Evolutionary conservation across 805 yeast genomes (phyloP).

Genomic region (Candida wancherniae): DNA sequence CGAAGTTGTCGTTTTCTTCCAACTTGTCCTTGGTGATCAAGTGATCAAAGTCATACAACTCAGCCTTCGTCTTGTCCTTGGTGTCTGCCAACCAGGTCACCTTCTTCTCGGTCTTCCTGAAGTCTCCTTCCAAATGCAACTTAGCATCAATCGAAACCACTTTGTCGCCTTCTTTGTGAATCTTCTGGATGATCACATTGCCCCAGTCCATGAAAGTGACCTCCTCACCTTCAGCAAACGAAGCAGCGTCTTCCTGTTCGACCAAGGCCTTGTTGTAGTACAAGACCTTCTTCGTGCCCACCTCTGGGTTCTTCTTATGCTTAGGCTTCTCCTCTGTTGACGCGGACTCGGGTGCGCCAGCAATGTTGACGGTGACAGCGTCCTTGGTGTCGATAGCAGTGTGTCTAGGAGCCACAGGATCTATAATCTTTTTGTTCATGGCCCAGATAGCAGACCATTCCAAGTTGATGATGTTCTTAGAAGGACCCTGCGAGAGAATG

Average conservation of each 20-base stretch:
- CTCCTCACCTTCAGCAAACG: conserved; percentile 75
- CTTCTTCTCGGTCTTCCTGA: conserved; percentile 93
- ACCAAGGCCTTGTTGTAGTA: conserved; percentile 60
- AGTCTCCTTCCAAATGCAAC: conserved; percentile 90
- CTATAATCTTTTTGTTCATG: conserved; percentile 92
- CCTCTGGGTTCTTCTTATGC: conserved; percentile 91
- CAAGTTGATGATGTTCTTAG: conserved; percentile 90
- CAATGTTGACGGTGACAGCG: conserved; percentile 65
- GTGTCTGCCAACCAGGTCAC: conserved; percentile 92
- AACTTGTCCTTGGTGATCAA: conserved; percentile 91
- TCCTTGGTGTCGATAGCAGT: conserved; percentile 66
- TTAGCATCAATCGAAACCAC: conserved; percentile 68
- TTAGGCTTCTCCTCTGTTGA: conserved; percentile 73
- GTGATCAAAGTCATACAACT: conserved; percentile 88
- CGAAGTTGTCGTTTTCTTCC: conserved; percentile 91
- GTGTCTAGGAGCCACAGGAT: conserved; percentile 94
- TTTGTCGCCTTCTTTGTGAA: conserved; percentile 55
- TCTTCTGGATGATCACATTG: conserved; percentile 73
- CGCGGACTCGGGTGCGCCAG: conserved; percentile 64
- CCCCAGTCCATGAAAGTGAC: conserved; percentile 99
- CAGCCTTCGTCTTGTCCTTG: conserved; percentile 63
- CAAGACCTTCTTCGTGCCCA: conserved; percentile 78
- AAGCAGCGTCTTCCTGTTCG: conserved; percentile 81
- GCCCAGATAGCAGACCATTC: conserved; percentile 99
- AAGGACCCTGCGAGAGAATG: conserved; percentile 94